Base-by-base conservation (phyloP, 345 rosid species). In the Turritis glabra region DNA sequence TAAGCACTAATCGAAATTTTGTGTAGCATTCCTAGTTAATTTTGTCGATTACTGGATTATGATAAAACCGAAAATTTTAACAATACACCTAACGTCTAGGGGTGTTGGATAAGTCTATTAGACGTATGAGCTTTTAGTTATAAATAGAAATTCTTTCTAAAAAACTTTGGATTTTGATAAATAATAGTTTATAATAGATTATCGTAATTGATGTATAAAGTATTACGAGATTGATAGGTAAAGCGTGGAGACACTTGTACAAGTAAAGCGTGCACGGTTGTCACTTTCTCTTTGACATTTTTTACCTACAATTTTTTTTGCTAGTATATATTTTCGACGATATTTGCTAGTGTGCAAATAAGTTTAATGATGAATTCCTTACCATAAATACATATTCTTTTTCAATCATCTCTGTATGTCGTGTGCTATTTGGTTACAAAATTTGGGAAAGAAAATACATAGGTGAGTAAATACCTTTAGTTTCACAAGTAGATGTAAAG, bases 261-360 rank as follows among this genome's bases (percentile, higher is more conserved):
- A 21, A 65, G 32, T 58, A 21, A 57, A 57, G 4, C 37, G 40
- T 26, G 23, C 5, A 21, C 25, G 23, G 14, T 37, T 48, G 62
- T 38, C 43, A 50, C 25, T 25, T 59, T 26, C 30, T 27, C 37
- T 48, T 47, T 56, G 35, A 64, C 64, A 73, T 64, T 64, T 64
- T 64, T 46, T 46, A 73, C 77, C 71, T 43, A 54, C 47, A 53
- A n/a, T n/a, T n/a, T n/a, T n/a, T n/a, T n/a, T n/a, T n/a, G n/a
- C n/a, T n/a, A n/a, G n/a, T n/a, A n/a, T n/a, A n/a, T n/a, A n/a
- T n/a, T n/a, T n/a, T n/a, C n/a, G n/a, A n/a, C n/a, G n/a, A n/a
- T n/a, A n/a, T n/a, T n/a, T n/a, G n/a, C n/a, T n/a, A n/a, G n/a
- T n/a, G n/a, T n/a, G n/a, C n/a, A n/a, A n/a, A n/a, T n/a, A n/a